A percentile compares a stretch with the other conserved stretches of the same genome.
Conservation (phyloP, 2,329 filamentous ascomycete species). For the Huntiella abstrusa region DNA sequence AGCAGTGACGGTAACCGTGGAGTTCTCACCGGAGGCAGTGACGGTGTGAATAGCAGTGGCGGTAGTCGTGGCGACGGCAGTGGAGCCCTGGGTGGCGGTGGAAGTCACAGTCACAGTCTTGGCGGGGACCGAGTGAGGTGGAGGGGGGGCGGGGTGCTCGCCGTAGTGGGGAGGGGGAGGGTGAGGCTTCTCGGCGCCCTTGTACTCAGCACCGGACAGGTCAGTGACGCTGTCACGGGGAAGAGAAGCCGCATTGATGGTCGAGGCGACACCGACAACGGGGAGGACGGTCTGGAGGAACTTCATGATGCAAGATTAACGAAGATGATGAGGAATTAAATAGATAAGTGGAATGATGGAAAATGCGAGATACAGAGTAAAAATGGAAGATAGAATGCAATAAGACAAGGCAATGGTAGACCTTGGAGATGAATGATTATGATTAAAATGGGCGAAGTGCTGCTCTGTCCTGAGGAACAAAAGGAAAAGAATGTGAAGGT, state of each 20-base stretch:
- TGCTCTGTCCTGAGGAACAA: constrained; percentile 7
- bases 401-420: constrained; percentile 8
- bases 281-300: constrained; percentile 11
- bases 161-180: constrained; percentile 1
- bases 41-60: not conserved
- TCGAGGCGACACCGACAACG: constrained; percentile 11
- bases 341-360: constrained; percentile 2
- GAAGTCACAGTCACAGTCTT: constrained; percentile 2
- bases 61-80: not conserved
- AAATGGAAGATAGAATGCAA: constrained; percentile 1
- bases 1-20: constrained; percentile 2
- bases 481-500: not conserved
- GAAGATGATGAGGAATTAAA: not conserved
- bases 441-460: constrained; percentile 1
- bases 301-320: constrained; percentile 9
- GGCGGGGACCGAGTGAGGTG: constrained; percentile 4
- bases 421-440: not conserved
- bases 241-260: constrained; percentile 9
- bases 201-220: constrained; percentile 6
- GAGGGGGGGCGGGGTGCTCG: constrained; percentile 4
- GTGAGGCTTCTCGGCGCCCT: constrained; percentile 7
- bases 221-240: constrained; percentile 8
- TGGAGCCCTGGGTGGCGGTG: not conserved
- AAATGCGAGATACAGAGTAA: not conserved
- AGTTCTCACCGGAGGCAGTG: not conserved